phyloP scores from a whole-genome alignment of 495 filamentous ascomycete species.

The Stereocaulon alpinum region DNA sequence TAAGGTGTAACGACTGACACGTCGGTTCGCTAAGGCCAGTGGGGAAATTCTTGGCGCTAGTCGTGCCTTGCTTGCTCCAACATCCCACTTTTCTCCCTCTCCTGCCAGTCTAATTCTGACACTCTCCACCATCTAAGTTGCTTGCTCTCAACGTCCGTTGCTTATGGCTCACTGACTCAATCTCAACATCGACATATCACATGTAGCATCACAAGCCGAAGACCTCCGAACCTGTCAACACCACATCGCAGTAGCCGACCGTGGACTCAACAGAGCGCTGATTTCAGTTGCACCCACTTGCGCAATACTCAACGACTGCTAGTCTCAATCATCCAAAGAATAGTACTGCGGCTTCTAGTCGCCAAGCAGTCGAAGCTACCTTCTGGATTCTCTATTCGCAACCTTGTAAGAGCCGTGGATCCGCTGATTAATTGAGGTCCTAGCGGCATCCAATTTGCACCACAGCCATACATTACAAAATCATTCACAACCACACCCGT shows the following conservation, averaged over 20 bases:
- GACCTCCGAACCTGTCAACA: neutral
- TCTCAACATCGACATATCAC: neutral
- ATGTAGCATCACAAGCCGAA: neutral
- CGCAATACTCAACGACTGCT: neutral
- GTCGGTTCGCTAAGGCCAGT: neutral
- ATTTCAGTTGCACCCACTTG: neutral
- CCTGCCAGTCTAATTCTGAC: neutral
- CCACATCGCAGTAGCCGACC: neutral
- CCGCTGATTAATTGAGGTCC: too few relatives aligned
- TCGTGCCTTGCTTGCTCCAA: constrained; percentile 1
- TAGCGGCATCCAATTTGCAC: neutral
- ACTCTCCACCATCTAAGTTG: neutral
- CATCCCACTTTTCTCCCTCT: neutral
- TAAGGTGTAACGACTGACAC: too few relatives aligned
- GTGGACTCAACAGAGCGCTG: neutral
- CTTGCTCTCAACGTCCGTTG: neutral
- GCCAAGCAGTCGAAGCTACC: neutral
- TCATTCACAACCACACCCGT: constrained; percentile 4
- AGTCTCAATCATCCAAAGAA: neutral
- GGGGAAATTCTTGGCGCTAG: neutral
- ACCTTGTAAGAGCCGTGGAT: too few relatives aligned
- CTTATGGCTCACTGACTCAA: neutral
- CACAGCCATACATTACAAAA: neutral
- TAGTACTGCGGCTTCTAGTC: neutral
- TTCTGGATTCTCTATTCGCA: neutral